phyloP scores from a whole-genome alignment of 306 rosid species.

The Lathyrus sativus region DNA sequence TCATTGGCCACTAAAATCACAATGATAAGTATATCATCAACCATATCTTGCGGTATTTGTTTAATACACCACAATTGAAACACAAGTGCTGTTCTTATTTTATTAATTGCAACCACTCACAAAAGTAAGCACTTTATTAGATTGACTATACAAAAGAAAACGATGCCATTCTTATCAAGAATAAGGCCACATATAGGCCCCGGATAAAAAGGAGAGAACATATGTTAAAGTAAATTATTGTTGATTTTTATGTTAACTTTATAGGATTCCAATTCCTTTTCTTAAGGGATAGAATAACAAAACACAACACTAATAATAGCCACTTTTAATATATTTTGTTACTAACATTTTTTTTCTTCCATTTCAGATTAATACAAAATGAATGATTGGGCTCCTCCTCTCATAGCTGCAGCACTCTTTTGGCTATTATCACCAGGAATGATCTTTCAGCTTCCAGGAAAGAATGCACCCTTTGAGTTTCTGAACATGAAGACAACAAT shows the following conservation, averaged over 20 bases:
- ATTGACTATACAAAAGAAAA: conserved; percentile 45
- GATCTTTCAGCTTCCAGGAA: conserved; percentile 88
- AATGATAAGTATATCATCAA: conserved; percentile 28
- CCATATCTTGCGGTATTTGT: conserved; percentile 27
- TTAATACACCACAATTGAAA: conserved; percentile 15
- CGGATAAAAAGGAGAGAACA: conserved; percentile 36
- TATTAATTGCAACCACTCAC: conserved; percentile 18
- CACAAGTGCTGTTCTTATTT: neutral
- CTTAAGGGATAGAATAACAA: conserved; percentile 3
- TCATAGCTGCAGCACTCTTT: conserved; percentile 76
- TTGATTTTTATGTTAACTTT: conserved; percentile 41
- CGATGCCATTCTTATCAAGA: conserved; percentile 58
- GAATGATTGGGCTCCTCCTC: conserved; percentile 84
- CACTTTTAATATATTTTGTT: neutral
- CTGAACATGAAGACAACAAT: conserved; percentile 85
- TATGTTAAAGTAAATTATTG: conserved; percentile 42
- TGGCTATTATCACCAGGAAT: conserved; percentile 80
- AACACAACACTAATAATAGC: neutral
- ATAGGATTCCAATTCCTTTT: conserved; percentile 55
- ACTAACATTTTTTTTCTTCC: neutral
- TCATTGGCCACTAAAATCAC: conserved; percentile 27
- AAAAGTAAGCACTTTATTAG: conserved; percentile 5
- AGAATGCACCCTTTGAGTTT: conserved; percentile 60
- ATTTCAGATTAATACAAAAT: conserved; percentile 35
- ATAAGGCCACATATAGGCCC: conserved; percentile 10